These are phyloP conservation scores for Coniferiporia sulphurascens DNA, from an alignment of 1,284 basidiomycete species.

Conservation along the genomic window DNA sequence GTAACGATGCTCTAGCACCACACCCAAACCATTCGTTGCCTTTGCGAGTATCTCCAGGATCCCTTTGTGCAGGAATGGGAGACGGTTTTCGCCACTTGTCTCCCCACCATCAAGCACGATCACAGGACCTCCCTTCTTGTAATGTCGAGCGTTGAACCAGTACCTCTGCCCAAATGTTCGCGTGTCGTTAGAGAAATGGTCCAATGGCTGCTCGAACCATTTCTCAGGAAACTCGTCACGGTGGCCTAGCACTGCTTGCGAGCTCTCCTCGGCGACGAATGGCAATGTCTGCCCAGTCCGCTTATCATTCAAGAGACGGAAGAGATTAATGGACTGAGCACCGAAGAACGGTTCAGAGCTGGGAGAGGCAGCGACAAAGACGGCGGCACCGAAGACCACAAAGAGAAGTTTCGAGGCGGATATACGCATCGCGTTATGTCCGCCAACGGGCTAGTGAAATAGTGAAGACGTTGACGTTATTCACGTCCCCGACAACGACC, in stretches of 20 bases:
- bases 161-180: conserved; percentile 72
- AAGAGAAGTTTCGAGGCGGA: neutral
- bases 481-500: too few relatives aligned
- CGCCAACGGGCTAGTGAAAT: too few relatives aligned
- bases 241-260: neutral
- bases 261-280: neutral
- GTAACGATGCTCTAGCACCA: conserved; percentile 89
- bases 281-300: neutral
- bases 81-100: conserved; percentile 67
- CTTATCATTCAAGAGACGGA: conserved; percentile 3
- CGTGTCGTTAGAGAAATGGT: conserved; percentile 60
- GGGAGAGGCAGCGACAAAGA: neutral
- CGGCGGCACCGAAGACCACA: neutral
- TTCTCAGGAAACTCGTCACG: conserved; percentile 44
- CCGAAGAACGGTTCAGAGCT: conserved; percentile 14
- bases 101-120: conserved; percentile 84
- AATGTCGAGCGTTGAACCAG: conserved; percentile 87
- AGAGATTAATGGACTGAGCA: conserved; percentile 15
- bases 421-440: neutral
- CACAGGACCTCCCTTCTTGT: conserved; percentile 71
- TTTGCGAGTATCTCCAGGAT: conserved; percentile 82
- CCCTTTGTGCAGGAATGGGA: conserved; percentile 75
- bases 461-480: too few relatives aligned
- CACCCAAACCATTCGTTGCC: conserved; percentile 79
- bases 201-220: conserved; percentile 81